A percentile compares a stretch with the other conserved stretches of the same genome.
Evolutionary conservation across 371 early-diverging fungal genomes (phyloP).

Genomic region (Rhizopus arrhizus): DNA sequence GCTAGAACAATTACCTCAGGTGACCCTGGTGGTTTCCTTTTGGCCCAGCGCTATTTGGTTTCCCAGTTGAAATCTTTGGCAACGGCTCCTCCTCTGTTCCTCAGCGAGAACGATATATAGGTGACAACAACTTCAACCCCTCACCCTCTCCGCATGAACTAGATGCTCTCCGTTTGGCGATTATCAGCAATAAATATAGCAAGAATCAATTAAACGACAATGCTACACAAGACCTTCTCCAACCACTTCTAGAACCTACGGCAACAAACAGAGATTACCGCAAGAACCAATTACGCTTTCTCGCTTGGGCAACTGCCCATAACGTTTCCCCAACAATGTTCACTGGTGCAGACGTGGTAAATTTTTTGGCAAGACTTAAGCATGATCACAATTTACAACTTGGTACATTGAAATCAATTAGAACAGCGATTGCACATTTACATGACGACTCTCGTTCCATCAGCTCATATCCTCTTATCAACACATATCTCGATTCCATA

Average conservation of each 20-base stretch:
- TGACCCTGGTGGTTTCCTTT: constrained; percentile 12
- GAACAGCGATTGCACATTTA: constrained; percentile 14
- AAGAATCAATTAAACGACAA: no score
- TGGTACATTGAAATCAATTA: constrained; percentile 12
- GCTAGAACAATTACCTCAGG: constrained; percentile 18
- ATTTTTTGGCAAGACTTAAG: no score
- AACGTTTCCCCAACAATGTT: no score
- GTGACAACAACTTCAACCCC: no score
- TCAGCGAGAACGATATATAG: neutral
- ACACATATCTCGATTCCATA: neutral
- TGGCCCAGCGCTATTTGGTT: constrained; percentile 32
- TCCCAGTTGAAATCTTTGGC: constrained; percentile 6
- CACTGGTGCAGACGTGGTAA: neutral
- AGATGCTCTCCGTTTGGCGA: neutral
- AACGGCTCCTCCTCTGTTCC: neutral
- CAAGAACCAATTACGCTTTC: no score
- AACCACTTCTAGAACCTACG: no score
- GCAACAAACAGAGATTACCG: no score
- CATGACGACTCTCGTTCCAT: constrained; percentile 6
- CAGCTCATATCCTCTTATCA: neutral
- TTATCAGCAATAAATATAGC: no score
- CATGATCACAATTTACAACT: neutral
- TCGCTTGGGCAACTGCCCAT: no score
- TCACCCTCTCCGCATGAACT: neutral
- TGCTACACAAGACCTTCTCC: no score